phyloP scores from a whole-genome alignment of 495 filamentous ascomycete species.

The Trichoderma gamsii region DNA sequence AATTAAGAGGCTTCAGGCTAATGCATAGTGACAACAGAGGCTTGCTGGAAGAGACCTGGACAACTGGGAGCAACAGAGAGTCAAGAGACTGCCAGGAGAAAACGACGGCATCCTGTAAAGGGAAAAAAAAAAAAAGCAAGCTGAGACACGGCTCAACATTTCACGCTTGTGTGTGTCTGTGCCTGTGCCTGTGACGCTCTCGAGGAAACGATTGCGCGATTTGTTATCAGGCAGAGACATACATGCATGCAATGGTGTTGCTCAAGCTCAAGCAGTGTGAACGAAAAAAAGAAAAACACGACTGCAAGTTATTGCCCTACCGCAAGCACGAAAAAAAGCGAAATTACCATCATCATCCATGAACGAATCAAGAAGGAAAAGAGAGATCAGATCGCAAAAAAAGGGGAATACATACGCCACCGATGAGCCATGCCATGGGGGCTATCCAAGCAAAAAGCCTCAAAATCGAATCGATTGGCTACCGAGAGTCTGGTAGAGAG shows the following conservation, averaged over 20 bases:
- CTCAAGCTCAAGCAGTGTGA: no score
- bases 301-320: no score
- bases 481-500: neutral
- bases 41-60: slow-evolving; percentile 88
- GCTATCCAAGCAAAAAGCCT: neutral
- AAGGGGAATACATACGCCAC: neutral
- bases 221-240: neutral
- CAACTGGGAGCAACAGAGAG: slow-evolving; percentile 92
- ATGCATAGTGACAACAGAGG: slow-evolving; percentile 46
- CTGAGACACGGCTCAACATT: neutral
- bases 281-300: no score
- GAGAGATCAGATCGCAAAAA: neutral
- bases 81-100: slow-evolving; percentile 82
- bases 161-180: no score
- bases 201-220: no score
- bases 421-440: no score
- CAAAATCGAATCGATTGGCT: slow-evolving; percentile 2
- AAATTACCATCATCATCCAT: neutral
- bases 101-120: slow-evolving; percentile 72
- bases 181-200: no score
- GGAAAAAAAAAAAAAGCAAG: neutral
- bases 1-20: neutral
- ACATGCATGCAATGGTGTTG: no score
- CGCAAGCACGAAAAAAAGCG: neutral
- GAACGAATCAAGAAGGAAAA: neutral